Evolutionary conservation across 1,284 basidiomycete genomes (phyloP).

Genomic region (Apiotrichum gamsii): DNA sequence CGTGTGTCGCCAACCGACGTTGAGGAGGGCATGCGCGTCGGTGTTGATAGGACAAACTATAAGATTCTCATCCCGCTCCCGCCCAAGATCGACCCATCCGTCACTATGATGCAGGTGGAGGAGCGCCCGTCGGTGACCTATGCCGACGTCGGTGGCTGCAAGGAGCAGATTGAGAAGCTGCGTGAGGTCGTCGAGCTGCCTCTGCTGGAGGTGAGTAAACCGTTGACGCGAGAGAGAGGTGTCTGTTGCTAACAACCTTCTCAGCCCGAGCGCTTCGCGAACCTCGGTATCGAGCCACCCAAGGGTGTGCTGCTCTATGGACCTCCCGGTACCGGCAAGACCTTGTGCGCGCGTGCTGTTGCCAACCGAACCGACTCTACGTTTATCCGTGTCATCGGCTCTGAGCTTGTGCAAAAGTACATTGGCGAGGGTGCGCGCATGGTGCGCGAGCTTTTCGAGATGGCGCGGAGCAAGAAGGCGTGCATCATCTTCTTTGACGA

Average conservation of each 20-base stretch:
- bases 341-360: constrained; percentile 94
- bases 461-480: constrained; percentile 97
- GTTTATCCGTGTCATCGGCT: constrained; percentile 93
- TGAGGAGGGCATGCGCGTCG: constrained; percentile 99
- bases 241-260: too few species aligned
- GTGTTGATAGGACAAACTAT: constrained; percentile 72
- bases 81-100: constrained; percentile 97
- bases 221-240: too few species aligned
- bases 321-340: constrained; percentile 98
- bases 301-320: constrained; percentile 94
- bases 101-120: constrained; percentile 99
- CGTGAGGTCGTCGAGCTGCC: constrained; percentile 98
- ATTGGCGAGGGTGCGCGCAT: constrained; percentile 98
- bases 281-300: constrained; percentile 97
- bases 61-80: constrained; percentile 99
- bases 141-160: constrained; percentile 96
- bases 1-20: constrained; percentile 96
- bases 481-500: constrained; percentile 99
- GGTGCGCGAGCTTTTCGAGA: constrained; percentile 98
- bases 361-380: constrained; percentile 99
- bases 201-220: constrained; percentile 68
- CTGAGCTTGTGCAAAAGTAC: constrained; percentile 98
- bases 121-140: constrained; percentile 99
- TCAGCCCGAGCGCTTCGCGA: constrained; percentile 96
- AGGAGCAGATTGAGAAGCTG: constrained; percentile 99